Percentiles rank a stretch among this genome's conserved stretches.
Conservation (phyloP, 2,329 filamentous ascomycete genomes). For the Paecilomyces dactylethromorphus region DNA sequence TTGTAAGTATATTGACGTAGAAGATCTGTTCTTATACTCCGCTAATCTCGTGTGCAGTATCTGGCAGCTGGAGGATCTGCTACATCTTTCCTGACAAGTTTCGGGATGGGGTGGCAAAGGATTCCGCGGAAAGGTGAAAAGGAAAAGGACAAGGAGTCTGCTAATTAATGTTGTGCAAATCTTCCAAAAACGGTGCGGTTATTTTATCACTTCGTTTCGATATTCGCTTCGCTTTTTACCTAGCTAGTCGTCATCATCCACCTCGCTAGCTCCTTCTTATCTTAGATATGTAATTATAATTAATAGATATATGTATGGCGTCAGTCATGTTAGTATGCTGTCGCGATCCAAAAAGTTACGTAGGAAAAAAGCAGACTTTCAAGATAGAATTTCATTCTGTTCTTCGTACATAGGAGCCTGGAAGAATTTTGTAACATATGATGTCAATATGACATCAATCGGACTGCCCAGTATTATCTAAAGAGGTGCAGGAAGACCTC, state of each 20-base stretch:
- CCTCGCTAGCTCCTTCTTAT: background rate
- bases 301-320: too few species aligned
- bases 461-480: too few species aligned
- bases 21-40: background rate
- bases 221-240: background rate
- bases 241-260: background rate
- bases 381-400: too few species aligned
- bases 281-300: background rate
- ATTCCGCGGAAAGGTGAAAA: background rate
- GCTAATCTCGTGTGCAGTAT: background rate
- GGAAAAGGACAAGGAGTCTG: background rate
- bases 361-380: too few species aligned
- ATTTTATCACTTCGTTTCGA: background rate
- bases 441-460: too few species aligned
- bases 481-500: background rate
- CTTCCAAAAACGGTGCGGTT: background rate
- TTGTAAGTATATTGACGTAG: background rate
- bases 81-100: background rate
- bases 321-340: too few species aligned
- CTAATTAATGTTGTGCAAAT: background rate
- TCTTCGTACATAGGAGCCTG: too few species aligned
- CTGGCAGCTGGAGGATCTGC: background rate
- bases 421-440: too few species aligned
- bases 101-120: background rate
- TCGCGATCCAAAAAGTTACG: too few species aligned